A percentile compares a stretch with the other conserved stretches of the same genome.
These are phyloP conservation scores for Colletotrichum noveboracense DNA, from an alignment of 2,329 filamentous ascomycete species.

Conservation along the genomic window DNA sequence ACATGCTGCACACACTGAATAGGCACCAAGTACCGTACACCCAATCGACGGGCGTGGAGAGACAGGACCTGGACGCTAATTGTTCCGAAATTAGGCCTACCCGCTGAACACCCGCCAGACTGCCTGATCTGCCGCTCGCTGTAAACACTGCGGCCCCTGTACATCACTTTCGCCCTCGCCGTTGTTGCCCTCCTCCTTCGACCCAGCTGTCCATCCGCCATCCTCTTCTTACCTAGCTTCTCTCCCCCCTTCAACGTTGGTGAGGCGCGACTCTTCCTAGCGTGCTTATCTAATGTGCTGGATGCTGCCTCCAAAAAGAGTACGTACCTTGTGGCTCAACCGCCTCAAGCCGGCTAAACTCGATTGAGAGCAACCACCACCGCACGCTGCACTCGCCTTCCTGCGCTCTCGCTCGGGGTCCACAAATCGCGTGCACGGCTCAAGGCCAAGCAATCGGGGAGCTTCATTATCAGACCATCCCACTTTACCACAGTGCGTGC, in stretches of 20 bases:
- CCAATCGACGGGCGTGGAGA: neutral
- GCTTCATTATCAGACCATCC: slow-evolving; percentile 22
- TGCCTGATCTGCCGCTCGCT: neutral
- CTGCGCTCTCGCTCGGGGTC: neutral
- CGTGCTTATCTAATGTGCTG: neutral
- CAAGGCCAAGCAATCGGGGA: slow-evolving; percentile 4
- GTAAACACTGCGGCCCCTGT: neutral
- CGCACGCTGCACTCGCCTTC: neutral
- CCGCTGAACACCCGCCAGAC: neutral
- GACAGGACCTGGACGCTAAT: neutral
- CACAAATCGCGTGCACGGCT: slow-evolving; percentile 10
- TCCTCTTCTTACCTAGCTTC: neutral
- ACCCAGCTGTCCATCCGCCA: neutral
- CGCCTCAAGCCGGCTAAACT: neutral
- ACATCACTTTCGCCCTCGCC: neutral
- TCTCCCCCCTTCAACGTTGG: neutral
- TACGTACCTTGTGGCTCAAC: neutral
- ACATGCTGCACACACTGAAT: neutral
- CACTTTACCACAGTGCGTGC: slow-evolving; percentile 18
- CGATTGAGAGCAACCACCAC: neutral
- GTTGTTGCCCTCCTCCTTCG: neutral
- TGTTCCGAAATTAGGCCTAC: slow-evolving; percentile 16
- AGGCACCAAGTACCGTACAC: neutral
- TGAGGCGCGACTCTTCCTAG: neutral
- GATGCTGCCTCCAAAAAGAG: neutral